Evolutionary conservation across 2,329 filamentous ascomycete genomes (phyloP).

Genomic region (Fusarium sp.): DNA sequence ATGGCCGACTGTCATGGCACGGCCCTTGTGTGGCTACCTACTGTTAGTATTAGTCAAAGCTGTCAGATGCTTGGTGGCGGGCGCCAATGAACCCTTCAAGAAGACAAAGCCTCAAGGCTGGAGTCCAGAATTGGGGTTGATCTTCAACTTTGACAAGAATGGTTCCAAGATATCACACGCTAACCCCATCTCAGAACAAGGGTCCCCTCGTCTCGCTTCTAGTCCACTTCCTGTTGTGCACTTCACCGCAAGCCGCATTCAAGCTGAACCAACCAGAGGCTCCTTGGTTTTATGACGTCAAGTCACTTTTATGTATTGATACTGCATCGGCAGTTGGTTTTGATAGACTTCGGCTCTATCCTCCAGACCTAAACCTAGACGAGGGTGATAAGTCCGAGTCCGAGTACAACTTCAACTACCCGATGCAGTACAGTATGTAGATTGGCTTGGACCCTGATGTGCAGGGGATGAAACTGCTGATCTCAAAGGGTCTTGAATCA

Average conservation of each 20-base stretch:
- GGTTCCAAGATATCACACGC: conserved; percentile 42
- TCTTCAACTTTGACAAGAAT: conserved; percentile 38
- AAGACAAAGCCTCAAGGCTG: conserved; percentile 18
- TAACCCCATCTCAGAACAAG: conserved; percentile 34
- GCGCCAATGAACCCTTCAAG: conserved; percentile 30
- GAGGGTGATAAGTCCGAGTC: conserved; percentile 9
- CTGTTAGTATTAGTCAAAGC: conserved; percentile 18
- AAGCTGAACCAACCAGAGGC: conserved; percentile 33
- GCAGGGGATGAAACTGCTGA: conserved; percentile 28
- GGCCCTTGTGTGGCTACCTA: conserved; percentile 26
- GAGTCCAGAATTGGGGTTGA: conserved; percentile 36
- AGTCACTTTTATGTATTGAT: conserved; percentile 21
- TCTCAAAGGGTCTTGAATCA: conserved; percentile 13
- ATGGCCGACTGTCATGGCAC: conserved; percentile 22
- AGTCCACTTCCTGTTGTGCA: conserved; percentile 25
- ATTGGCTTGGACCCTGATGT: conserved; percentile 41
- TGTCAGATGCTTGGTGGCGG: conserved; percentile 29
- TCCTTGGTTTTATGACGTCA: conserved; percentile 41
- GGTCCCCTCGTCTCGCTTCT: conserved; percentile 25
- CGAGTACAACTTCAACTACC: conserved; percentile 14
- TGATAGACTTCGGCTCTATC: conserved; percentile 11
- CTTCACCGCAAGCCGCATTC: conserved; percentile 37
- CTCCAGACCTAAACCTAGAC: background rate
- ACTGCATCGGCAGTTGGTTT: conserved; percentile 33
- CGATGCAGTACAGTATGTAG: background rate